Conservation (phyloP, 2,329 filamentous ascomycete species). For the Colletotrichum abscissum region DNA sequence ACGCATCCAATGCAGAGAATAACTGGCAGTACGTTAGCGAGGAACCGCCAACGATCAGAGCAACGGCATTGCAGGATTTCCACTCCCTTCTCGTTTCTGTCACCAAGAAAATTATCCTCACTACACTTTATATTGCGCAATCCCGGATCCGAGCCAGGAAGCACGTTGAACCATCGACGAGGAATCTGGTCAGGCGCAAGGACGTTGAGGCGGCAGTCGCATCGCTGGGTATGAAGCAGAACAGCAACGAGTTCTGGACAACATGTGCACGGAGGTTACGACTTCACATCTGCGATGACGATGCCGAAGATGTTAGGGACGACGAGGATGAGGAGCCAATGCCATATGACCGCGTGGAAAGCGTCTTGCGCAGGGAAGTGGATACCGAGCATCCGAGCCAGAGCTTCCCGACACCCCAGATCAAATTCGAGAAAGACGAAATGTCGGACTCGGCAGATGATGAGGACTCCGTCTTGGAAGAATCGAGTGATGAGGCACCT, state of each 20-base stretch:
- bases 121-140: constrained; percentile 76
- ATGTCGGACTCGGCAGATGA: constrained; percentile 1
- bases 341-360: constrained; percentile 58
- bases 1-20: constrained; percentile 66
- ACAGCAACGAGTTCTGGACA: constrained; percentile 58
- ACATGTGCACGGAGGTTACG: constrained; percentile 60
- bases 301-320: constrained; percentile 13
- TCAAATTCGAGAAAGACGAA: constrained; percentile 1
- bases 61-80: constrained; percentile 82
- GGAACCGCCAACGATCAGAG: constrained; percentile 76
- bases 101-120: constrained; percentile 77
- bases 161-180: constrained; percentile 40
- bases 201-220: constrained; percentile 63
- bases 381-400: not conserved
- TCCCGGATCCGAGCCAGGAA: constrained; percentile 71
- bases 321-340: constrained; percentile 43
- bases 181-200: constrained; percentile 49
- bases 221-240: constrained; percentile 55
- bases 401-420: not conserved
- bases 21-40: constrained; percentile 75
- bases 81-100: constrained; percentile 74
- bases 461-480: not conserved
- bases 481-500: not conserved
- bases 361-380: constrained; percentile 43
- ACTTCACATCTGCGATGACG: constrained; percentile 58